Base-by-base conservation (phyloP, 805 yeast genomes). In the Yamadazyma endophytica region DNA sequence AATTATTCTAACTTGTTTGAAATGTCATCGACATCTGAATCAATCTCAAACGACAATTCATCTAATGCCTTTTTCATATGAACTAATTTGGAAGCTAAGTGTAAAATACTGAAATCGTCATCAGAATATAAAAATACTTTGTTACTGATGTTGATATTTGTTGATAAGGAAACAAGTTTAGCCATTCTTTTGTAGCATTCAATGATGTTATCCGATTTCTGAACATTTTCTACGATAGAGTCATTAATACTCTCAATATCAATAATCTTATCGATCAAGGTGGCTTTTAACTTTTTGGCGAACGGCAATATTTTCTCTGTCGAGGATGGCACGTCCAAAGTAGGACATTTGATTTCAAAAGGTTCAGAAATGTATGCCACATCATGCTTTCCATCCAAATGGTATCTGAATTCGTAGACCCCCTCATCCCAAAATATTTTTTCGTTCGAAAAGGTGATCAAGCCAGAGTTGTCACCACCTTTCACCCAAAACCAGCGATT, bases 371-470 rank as follows among this genome's bases (percentile, higher is more conserved):
- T 69, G 39, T 68, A 65, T 15, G 77, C 63, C n/a, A 83, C 94
- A 35, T 76, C 79, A 50, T 84, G 94, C 28, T 77, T 71, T 15
- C 75, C 77, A 29, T 68, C 70, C 31, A 72, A 64, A 49, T 84
- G 92, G 46, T 80, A 80, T 50, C 94, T 68, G 42, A 84, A 68
- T 55, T 84, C 90, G 55, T 77, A 84, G 20, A 74, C 63, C 0
- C 94, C 94, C 24, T 71, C 75, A 43, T 79, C 81, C 75, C 79
- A 80, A 44, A 67, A 68, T 25, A 80, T 56, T 29, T 69, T 57
- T 4, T 65, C 63, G 6, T 66, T 64, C 8, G 58, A 49, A 45
- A 84, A 84, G 8, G 45, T 58, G 6, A 73, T 64, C 9, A 50
- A 42, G 1, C 90, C 89, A 12, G 64, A 58, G 9, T 30, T 33